Conservation (phyloP, 2,329 filamentous ascomycete species). For the Claviceps purpurea region DNA sequence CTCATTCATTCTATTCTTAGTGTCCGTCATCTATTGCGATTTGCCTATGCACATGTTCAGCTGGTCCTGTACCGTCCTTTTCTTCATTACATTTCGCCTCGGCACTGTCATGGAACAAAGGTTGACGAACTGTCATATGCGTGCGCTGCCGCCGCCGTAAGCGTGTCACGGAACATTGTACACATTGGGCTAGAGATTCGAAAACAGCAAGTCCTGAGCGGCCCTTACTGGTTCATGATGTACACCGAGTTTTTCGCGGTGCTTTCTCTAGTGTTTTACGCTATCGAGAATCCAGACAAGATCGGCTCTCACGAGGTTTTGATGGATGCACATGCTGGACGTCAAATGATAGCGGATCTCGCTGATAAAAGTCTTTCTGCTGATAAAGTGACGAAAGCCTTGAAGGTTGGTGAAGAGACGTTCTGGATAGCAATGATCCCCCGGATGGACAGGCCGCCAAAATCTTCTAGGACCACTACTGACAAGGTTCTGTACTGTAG, state of each 20-base stretch:
- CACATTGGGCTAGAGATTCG: conserved; percentile 71
- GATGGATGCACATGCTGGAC: conserved; percentile 72
- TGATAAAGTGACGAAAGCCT: conserved; percentile 65
- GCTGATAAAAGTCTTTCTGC: conserved; percentile 79
- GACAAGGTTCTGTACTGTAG: conserved; percentile 26
- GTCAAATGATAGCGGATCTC: conserved; percentile 66
- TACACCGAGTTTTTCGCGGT: conserved; percentile 77
- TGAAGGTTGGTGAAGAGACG: conserved; percentile 46
- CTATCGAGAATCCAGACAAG: conserved; percentile 67
- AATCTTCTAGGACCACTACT: not conserved
- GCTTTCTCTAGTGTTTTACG: conserved; percentile 66
- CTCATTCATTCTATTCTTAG: conserved; percentile 16
- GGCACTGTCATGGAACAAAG: conserved; percentile 38
- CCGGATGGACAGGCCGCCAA: not conserved
- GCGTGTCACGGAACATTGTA: conserved; percentile 58
- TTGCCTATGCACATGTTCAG: conserved; percentile 73
- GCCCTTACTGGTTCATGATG: conserved; percentile 77
- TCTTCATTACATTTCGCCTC: conserved; percentile 65
- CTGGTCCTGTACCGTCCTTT: conserved; percentile 75
- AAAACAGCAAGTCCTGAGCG: conserved; percentile 59
- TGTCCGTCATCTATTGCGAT: conserved; percentile 61
- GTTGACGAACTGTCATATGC: conserved; percentile 70
- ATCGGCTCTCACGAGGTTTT: conserved; percentile 65
- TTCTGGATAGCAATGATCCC: no score
- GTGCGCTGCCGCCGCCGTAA: conserved; percentile 50